Conservation (phyloP, 2,329 filamentous ascomycete genomes). For the Nothomitra cinnamomea region DNA sequence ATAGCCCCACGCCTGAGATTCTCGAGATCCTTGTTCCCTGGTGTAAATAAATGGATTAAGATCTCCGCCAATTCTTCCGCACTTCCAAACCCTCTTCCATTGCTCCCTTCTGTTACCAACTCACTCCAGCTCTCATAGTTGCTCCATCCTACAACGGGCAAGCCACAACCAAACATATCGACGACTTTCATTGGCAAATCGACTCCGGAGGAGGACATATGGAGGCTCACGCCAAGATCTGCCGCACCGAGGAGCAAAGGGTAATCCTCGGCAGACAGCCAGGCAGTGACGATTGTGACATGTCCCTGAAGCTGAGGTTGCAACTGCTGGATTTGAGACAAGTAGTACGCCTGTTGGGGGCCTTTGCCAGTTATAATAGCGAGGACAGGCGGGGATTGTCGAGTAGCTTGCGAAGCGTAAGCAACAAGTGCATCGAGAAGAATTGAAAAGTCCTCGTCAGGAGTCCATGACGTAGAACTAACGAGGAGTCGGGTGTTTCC, state of each 20-base stretch:
- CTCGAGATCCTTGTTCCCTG: slow-evolving; percentile 35
- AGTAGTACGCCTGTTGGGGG: slow-evolving; percentile 62
- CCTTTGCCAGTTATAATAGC: slow-evolving; percentile 93
- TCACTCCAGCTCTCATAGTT: slow-evolving; percentile 80
- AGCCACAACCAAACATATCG: slow-evolving; percentile 91
- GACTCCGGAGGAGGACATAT: slow-evolving; percentile 85
- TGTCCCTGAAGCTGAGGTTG: slow-evolving; percentile 21
- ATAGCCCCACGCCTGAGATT: slow-evolving; percentile 51
- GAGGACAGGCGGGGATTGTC: slow-evolving; percentile 47
- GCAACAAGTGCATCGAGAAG: slow-evolving; percentile 64
- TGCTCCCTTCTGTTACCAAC: slow-evolving; percentile 72
- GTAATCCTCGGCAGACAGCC: slow-evolving; percentile 73
- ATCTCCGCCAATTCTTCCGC: slow-evolving; percentile 46
- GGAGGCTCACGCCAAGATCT: slow-evolving; percentile 78
- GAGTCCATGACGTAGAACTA: slow-evolving; percentile 92
- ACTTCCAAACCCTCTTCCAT: slow-evolving; percentile 71
- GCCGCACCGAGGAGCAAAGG: slow-evolving; percentile 68
- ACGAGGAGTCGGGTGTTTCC: slow-evolving; percentile 55
- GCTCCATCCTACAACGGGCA: slow-evolving; percentile 78
- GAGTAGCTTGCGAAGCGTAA: slow-evolving; percentile 37
- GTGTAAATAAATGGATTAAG: slow-evolving; percentile 46
- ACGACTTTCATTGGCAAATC: slow-evolving; percentile 99
- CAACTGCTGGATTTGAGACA: slow-evolving; percentile 36
- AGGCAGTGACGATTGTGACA: slow-evolving; percentile 62
- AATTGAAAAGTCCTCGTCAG: slow-evolving; percentile 86